phyloP scores from a whole-genome alignment of 2,329 filamentous ascomycete species.

The Chrysosphaeria jannelii region DNA sequence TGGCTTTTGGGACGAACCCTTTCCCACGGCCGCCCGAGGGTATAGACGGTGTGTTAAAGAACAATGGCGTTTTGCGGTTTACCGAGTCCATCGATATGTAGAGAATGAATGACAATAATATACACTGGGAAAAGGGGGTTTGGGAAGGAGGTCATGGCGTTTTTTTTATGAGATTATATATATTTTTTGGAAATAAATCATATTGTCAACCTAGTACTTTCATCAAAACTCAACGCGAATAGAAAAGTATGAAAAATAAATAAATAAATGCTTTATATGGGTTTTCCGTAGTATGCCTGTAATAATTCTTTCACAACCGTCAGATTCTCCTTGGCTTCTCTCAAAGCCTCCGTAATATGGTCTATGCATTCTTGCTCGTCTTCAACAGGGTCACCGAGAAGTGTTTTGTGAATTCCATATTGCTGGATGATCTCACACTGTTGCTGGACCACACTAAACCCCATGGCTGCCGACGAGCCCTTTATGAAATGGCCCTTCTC shows the following conservation, averaged over 20 bases:
- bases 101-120: background rate
- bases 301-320: conserved; percentile 39
- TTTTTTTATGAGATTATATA: background rate
- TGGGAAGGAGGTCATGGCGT: too few species aligned
- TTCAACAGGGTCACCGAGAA: conserved; percentile 35
- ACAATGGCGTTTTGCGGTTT: conserved; percentile 69
- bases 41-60: conserved; percentile 63
- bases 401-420: conserved; percentile 56
- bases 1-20: conserved; percentile 13
- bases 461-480: conserved; percentile 82
- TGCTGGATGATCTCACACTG: conserved; percentile 93
- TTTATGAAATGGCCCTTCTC: conserved; percentile 86
- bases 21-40: conserved; percentile 41
- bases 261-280: background rate
- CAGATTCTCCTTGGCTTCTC: conserved; percentile 48
- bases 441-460: conserved; percentile 70
- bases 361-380: conserved; percentile 38
- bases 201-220: background rate
- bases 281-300: conserved; percentile 27
- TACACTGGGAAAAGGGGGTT: background rate
- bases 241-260: background rate
- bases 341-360: conserved; percentile 39
- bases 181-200: background rate
- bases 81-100: conserved; percentile 66
- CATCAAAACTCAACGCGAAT: background rate